phyloP scores from a whole-genome alignment of 305 asterid genomes.

The Petunia hybrid region DNA sequence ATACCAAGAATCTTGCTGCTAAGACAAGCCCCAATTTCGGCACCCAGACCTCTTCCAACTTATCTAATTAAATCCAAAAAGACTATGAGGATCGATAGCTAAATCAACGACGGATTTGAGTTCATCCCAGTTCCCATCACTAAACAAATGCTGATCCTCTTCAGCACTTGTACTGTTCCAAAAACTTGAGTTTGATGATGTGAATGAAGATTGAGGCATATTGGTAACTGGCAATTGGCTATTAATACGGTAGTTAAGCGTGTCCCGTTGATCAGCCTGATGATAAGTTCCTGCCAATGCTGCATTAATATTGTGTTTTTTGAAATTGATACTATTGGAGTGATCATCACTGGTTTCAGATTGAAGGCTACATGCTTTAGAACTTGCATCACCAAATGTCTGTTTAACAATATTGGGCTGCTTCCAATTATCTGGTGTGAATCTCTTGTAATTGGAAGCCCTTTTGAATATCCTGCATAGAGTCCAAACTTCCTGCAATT shows the following conservation, averaged over 20 bases:
- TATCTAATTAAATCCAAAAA: constrained; percentile 19
- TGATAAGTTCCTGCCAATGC: not conserved
- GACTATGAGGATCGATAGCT: constrained; percentile 29
- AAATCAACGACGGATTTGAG: constrained; percentile 39
- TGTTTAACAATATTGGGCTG: not conserved
- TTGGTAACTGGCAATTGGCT: not conserved
- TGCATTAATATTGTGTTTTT: not conserved
- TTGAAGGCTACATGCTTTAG: constrained; percentile 41
- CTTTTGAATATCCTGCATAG: constrained; percentile 54
- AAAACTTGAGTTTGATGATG: constrained; percentile 30
- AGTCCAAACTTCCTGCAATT: constrained; percentile 62
- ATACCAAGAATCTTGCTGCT: not conserved
- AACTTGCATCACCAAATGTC: constrained; percentile 33
- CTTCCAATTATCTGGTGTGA: constrained; percentile 43
- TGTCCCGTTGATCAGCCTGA: not conserved
- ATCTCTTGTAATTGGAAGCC: constrained; percentile 40
- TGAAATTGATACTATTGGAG: not conserved
- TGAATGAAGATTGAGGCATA: constrained; percentile 23
- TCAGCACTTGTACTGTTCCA: constrained; percentile 25
- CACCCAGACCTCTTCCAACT: not conserved
- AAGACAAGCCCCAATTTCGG: not conserved
- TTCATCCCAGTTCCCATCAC: constrained; percentile 40
- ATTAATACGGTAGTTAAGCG: not conserved
- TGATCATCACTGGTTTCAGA: constrained; percentile 29
- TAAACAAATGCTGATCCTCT: constrained; percentile 20